phyloP scores from a whole-genome alignment of 176 grass and related monocot genomes.

The Olyra latifolia region DNA sequence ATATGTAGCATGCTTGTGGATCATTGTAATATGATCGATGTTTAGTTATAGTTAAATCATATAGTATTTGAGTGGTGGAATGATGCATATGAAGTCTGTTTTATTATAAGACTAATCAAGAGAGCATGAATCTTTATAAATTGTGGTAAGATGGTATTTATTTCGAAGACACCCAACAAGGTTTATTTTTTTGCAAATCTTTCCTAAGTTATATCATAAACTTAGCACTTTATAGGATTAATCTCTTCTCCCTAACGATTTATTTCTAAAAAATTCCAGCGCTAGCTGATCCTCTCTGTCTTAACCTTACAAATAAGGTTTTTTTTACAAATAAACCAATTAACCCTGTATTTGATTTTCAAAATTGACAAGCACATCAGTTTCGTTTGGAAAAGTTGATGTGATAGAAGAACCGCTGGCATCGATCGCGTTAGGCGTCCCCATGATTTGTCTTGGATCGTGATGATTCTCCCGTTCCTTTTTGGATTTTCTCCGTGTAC shows the following conservation, averaged over 20 bases:
- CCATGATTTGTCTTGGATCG: slow-evolving; percentile 41
- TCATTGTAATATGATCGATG: slow-evolving; percentile 26
- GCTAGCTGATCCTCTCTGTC: no score
- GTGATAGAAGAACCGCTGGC: slow-evolving; percentile 31
- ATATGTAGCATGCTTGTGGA: slow-evolving; percentile 14
- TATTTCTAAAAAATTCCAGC: no score
- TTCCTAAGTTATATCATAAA: background rate
- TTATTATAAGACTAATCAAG: background rate
- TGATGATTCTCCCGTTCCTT: slow-evolving; percentile 34
- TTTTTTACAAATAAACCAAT: background rate
- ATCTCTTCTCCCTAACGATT: background rate
- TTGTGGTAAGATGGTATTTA: background rate
- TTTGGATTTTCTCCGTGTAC: slow-evolving; percentile 32
- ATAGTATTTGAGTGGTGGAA: slow-evolving; percentile 11
- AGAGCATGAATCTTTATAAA: background rate
- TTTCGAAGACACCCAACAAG: background rate
- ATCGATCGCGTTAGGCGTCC: slow-evolving; percentile 35
- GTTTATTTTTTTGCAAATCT: background rate
- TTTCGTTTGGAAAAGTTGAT: slow-evolving; percentile 34
- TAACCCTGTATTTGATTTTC: background rate
- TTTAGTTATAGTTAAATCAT: slow-evolving; percentile 16
- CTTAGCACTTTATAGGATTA: background rate
- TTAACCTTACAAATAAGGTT: background rate
- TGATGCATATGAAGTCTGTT: background rate
- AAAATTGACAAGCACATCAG: background rate